phyloP scores from a whole-genome alignment of 768 basidiomycete species.

The Pilatotrama ljubarskyi region DNA sequence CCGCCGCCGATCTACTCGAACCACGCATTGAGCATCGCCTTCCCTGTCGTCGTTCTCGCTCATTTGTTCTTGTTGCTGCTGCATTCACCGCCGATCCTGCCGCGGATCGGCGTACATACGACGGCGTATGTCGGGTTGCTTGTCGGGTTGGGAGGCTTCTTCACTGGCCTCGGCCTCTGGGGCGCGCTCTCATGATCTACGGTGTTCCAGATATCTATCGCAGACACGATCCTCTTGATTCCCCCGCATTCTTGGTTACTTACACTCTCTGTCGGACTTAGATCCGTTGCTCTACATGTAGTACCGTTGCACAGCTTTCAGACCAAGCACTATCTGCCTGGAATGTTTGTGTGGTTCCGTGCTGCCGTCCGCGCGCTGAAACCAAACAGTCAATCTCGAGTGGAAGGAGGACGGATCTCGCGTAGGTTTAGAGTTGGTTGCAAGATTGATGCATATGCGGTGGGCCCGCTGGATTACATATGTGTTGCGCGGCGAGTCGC shows the following conservation, averaged over 20 bases:
- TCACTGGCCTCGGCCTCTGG: constrained; percentile 75
- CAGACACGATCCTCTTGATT: too few relatives aligned
- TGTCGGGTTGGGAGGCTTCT: constrained; percentile 67
- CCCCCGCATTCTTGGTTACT: neutral
- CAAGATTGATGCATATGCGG: neutral
- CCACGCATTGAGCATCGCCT: constrained; percentile 30
- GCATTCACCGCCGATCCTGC: constrained; percentile 67
- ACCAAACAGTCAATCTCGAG: neutral
- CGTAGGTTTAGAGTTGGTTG: constrained; percentile 7
- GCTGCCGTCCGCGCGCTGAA: neutral
- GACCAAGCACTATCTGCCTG: neutral
- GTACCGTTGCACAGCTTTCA: neutral
- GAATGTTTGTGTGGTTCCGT: neutral
- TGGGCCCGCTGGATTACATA: neutral
- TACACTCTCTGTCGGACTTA: neutral
- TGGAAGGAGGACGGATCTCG: neutral
- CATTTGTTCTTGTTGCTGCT: constrained; percentile 60
- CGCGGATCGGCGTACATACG: constrained; percentile 72
- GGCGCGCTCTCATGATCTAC: constrained; percentile 53
- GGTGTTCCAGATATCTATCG: neutral
- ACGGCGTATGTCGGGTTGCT: constrained; percentile 72
- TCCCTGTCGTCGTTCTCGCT: constrained; percentile 30
- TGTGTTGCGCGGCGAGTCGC: neutral
- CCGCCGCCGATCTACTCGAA: constrained; percentile 25
- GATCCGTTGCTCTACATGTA: neutral